Evolutionary conservation across 495 filamentous ascomycete species (phyloP).

Genomic region (Penicillium maclennaniae): DNA sequence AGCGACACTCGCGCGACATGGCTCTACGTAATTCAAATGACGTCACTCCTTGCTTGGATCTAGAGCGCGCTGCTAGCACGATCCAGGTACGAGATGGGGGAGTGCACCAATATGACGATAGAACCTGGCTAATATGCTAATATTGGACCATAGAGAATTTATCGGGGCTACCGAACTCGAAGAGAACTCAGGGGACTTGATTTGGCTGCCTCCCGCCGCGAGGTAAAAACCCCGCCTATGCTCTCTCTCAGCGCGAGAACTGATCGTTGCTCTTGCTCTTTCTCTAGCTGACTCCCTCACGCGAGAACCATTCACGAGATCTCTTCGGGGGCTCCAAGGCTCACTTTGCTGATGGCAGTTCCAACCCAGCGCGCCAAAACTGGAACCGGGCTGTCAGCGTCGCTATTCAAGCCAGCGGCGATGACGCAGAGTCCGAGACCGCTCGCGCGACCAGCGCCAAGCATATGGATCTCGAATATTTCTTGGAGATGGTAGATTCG

Average conservation of each 20-base stretch:
- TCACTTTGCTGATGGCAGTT: slow-evolving; percentile 10
- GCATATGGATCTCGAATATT: slow-evolving; percentile 85
- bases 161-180: slow-evolving; percentile 66
- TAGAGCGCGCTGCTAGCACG: slow-evolving; percentile 45
- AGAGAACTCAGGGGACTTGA: slow-evolving; percentile 60
- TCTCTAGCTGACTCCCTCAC: neutral
- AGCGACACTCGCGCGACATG: neutral
- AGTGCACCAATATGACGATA: neutral
- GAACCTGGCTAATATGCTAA: slow-evolving; percentile 4
- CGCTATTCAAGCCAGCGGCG: slow-evolving; percentile 64
- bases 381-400: slow-evolving; percentile 73
- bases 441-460: slow-evolving; percentile 40
- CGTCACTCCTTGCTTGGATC: slow-evolving; percentile 17
- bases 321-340: slow-evolving; percentile 30
- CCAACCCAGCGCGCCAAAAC: slow-evolving; percentile 54
- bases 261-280: neutral
- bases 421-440: slow-evolving; percentile 28
- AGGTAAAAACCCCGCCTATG: neutral
- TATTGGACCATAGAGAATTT: no score
- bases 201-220: slow-evolving; percentile 50
- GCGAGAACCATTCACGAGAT: neutral
- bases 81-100: slow-evolving; percentile 41
- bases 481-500: slow-evolving; percentile 87
- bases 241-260: slow-evolving; percentile 19
- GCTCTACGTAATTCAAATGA: slow-evolving; percentile 9